Conservation (phyloP, 2,329 filamentous ascomycete genomes). For the Penicillium rolfsii region DNA sequence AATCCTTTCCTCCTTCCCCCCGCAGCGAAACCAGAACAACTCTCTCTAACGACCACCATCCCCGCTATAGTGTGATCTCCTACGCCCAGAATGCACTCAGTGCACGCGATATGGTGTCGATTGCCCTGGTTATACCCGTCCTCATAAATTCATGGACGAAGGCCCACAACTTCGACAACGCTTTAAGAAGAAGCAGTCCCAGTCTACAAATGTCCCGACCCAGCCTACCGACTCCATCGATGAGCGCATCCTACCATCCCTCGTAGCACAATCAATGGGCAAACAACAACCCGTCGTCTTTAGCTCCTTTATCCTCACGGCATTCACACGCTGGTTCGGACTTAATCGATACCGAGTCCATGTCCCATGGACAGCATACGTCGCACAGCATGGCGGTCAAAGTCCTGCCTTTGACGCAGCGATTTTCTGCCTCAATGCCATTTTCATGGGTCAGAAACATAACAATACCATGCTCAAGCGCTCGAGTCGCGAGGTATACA, state of each 20-base stretch:
- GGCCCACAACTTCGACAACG: slow-evolving; percentile 33
- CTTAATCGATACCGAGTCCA: slow-evolving; percentile 32
- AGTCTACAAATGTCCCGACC: neutral
- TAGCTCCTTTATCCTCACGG: slow-evolving; percentile 30
- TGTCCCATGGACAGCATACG: slow-evolving; percentile 28
- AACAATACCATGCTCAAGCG: slow-evolving; percentile 29
- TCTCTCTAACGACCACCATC: neutral
- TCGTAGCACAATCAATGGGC: slow-evolving; percentile 28
- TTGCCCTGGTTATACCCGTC: slow-evolving; percentile 36
- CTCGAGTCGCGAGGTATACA: slow-evolving; percentile 37
- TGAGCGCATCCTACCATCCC: slow-evolving; percentile 27
- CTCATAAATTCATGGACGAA: slow-evolving; percentile 41
- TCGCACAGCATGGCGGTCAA: slow-evolving; percentile 25
- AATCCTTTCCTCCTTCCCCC: neutral
- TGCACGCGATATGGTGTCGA: slow-evolving; percentile 37
- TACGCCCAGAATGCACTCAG: slow-evolving; percentile 35
- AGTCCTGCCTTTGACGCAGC: slow-evolving; percentile 31
- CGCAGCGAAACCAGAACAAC: neutral
- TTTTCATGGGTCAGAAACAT: slow-evolving; percentile 35
- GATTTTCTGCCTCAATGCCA: slow-evolving; percentile 34
- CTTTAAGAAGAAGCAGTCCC: slow-evolving; percentile 22
- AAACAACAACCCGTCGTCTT: slow-evolving; percentile 31
- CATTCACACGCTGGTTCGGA: slow-evolving; percentile 30
- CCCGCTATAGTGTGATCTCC: slow-evolving; percentile 30
- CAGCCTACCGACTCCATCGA: slow-evolving; percentile 25